phyloP scores from a whole-genome alignment of 768 basidiomycete genomes.

The Sarcodon sp. region DNA sequence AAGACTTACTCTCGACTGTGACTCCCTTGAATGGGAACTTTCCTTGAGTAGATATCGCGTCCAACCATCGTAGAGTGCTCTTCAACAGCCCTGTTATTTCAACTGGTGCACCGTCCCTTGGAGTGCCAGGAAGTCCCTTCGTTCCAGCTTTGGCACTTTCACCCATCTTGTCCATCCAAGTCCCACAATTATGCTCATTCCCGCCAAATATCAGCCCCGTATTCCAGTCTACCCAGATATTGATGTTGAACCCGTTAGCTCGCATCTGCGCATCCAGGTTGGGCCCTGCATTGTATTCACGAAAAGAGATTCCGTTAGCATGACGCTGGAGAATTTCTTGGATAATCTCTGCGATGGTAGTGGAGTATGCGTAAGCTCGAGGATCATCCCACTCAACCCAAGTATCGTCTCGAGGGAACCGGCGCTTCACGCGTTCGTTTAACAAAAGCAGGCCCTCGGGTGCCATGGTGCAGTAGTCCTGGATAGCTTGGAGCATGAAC shows the following conservation, averaged over 20 bases:
- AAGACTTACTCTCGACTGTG: slow-evolving; percentile 51
- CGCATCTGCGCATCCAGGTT: slow-evolving; percentile 98
- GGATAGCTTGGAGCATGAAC: slow-evolving; percentile 99
- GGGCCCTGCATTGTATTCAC: slow-evolving; percentile 93
- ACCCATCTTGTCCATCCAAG: slow-evolving; percentile 99
- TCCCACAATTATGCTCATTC: slow-evolving; percentile 76
- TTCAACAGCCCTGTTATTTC: slow-evolving; percentile 92
- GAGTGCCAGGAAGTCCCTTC: slow-evolving; percentile 92
- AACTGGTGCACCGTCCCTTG: slow-evolving; percentile 89
- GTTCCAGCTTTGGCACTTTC: slow-evolving; percentile 85
- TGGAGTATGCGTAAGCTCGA: slow-evolving; percentile 69
- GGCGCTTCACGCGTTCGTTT: slow-evolving; percentile 72
- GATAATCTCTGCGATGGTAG: slow-evolving; percentile 84
- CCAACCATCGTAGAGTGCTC: slow-evolving; percentile 87
- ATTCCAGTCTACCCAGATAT: slow-evolving; percentile 91
- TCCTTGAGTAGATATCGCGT: slow-evolving; percentile 44
- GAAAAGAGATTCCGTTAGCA: slow-evolving; percentile 83
- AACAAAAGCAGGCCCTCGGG: slow-evolving; percentile 79
- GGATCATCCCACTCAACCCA: slow-evolving; percentile 91
- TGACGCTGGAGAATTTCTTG: slow-evolving; percentile 96
- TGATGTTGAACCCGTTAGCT: slow-evolving; percentile 85
- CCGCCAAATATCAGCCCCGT: slow-evolving; percentile 88
- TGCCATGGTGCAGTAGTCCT: slow-evolving; percentile 77
- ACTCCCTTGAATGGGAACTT: slow-evolving; percentile 90
- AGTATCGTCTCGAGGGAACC: slow-evolving; percentile 88